A percentile compares a stretch with the other conserved stretches of the same genome.
phyloP scores from a whole-genome alignment of 2,329 filamentous ascomycete species.

The Xylariaceae sp. region DNA sequence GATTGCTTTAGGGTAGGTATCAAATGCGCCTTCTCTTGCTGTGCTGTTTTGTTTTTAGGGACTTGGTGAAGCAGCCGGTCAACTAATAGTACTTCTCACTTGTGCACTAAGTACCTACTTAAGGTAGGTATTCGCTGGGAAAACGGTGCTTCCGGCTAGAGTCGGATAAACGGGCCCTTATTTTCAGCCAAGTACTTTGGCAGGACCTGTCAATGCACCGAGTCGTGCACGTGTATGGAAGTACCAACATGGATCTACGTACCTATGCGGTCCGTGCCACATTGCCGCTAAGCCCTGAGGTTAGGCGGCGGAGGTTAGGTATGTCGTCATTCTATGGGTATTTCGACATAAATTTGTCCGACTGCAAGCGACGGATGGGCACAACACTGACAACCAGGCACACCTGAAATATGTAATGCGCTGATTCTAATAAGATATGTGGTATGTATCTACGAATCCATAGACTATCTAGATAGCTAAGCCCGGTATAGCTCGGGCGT shows the following conservation, averaged over 20 bases:
- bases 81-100: not conserved
- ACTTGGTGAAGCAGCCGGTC: not conserved
- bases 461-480: not conserved
- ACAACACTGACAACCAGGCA: not conserved
- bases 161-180: conserved; percentile 6
- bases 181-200: conserved; percentile 4
- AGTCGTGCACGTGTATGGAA: not conserved
- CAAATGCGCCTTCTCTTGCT: not conserved
- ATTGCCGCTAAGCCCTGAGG: too few relatives aligned
- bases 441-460: not conserved
- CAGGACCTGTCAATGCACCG: not conserved
- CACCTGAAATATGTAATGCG: not conserved
- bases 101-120: not conserved
- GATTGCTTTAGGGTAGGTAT: not conserved
- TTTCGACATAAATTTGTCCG: not conserved
- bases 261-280: too few relatives aligned
- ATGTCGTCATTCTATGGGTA: conserved; percentile 12
- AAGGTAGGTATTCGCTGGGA: not conserved
- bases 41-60: not conserved
- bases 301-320: not conserved
- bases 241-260: not conserved
- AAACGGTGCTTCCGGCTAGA: conserved; percentile 8
- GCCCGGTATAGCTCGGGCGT: not conserved
- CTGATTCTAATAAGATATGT: not conserved
- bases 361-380: too few relatives aligned